Evolutionary conservation across 2,329 filamentous ascomycete genomes (phyloP).

Genomic region (Ophiostoma piceae): DNA sequence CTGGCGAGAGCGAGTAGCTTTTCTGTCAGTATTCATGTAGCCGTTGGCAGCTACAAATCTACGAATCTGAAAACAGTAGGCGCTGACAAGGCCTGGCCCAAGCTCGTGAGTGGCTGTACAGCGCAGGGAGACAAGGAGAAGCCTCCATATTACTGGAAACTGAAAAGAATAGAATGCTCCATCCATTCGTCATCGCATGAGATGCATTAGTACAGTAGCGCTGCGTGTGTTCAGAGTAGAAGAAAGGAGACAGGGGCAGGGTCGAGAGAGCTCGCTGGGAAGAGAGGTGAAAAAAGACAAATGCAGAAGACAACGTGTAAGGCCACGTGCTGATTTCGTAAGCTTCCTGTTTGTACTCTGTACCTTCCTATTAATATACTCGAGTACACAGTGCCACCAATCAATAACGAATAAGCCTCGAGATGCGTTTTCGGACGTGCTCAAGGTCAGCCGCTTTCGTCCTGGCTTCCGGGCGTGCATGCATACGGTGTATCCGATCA

Average conservation of each 20-base stretch:
- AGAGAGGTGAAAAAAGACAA: not conserved
- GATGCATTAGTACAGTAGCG: not conserved
- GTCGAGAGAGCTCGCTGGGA: too few species aligned
- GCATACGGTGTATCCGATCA: slow-evolving; percentile 1
- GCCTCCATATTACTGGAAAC: not conserved
- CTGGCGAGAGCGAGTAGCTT: not conserved
- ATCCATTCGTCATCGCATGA: slow-evolving; percentile 15
- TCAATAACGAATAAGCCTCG: not conserved
- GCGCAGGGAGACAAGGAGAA: not conserved
- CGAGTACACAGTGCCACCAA: not conserved
- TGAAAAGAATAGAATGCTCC: not conserved
- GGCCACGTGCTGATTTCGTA: slow-evolving; percentile 8
- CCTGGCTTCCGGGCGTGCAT: not conserved
- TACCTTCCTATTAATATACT: not conserved
- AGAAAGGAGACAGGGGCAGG: not conserved
- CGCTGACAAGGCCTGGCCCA: not conserved
- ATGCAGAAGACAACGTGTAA: not conserved
- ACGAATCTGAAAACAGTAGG: not conserved
- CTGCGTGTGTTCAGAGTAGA: not conserved
- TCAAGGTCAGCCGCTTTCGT: slow-evolving; percentile 5
- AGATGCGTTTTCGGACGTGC: not conserved
- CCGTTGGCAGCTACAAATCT: not conserved
- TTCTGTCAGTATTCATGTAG: not conserved
- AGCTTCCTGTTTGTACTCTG: not conserved
- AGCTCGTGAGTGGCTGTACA: slow-evolving; percentile 2